Conservation (phyloP, 2,329 filamentous ascomycete species). For the Pyrenophora tritici-repentis region DNA sequence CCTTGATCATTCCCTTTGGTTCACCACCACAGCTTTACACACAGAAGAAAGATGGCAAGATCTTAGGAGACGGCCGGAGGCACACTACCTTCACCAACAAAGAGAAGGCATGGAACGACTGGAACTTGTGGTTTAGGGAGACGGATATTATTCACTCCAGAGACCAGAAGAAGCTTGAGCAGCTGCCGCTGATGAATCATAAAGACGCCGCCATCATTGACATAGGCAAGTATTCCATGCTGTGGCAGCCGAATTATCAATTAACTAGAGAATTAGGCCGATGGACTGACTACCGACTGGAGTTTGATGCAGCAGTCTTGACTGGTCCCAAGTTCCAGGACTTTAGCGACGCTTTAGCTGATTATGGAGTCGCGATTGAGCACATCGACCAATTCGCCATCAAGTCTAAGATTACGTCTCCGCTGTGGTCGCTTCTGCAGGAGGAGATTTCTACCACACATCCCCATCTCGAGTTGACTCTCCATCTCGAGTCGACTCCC, state of each 20-base stretch:
- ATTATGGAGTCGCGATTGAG: conserved; percentile 71
- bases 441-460: conserved; percentile 37
- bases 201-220: conserved; percentile 62
- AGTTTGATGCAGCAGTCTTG: conserved; percentile 48
- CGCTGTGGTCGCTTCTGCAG: conserved; percentile 35
- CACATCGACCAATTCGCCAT: conserved; percentile 52
- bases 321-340: conserved; percentile 45
- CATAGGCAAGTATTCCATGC: conserved; percentile 53
- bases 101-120: conserved; percentile 58
- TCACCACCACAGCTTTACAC: conserved; percentile 53
- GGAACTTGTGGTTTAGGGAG: conserved; percentile 65
- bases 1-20: conserved; percentile 44
- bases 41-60: conserved; percentile 26
- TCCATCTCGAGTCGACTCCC: conserved; percentile 10
- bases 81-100: conserved; percentile 23
- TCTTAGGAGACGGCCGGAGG: conserved; percentile 6
- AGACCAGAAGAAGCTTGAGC: conserved; percentile 19
- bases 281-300: conserved; percentile 66
- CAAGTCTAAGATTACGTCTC: conserved; percentile 17
- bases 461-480: conserved; percentile 18
- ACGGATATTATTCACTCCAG: conserved; percentile 62
- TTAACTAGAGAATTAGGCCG: conserved; percentile 49
- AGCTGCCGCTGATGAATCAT: conserved; percentile 36
- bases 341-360: conserved; percentile 63
- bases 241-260: background rate